Percentiles rank a stretch among this genome's conserved stretches.
Evolutionary conservation across 257 asterid species (phyloP).

Genomic region (Solanum okadae): DNA sequence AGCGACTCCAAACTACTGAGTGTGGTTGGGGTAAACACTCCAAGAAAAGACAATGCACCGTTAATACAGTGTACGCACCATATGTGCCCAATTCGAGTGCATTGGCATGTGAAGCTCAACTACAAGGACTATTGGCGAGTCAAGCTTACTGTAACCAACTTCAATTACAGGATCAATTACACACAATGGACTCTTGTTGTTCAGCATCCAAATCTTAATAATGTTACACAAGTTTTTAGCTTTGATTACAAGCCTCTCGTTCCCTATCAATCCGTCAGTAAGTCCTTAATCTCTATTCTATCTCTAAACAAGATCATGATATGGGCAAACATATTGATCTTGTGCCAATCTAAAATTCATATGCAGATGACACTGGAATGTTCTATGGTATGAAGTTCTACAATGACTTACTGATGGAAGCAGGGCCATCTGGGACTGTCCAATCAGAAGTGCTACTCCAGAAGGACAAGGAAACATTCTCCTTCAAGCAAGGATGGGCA

Average conservation of each 20-base stretch:
- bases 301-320: not conserved
- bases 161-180: slow-evolving; percentile 68
- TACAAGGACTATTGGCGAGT: slow-evolving; percentile 84
- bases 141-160: slow-evolving; percentile 69
- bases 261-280: slow-evolving; percentile 74
- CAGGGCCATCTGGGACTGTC: slow-evolving; percentile 65
- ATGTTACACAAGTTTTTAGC: slow-evolving; percentile 89
- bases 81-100: slow-evolving; percentile 87
- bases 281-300: slow-evolving; percentile 13
- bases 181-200: slow-evolving; percentile 80
- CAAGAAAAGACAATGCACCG: slow-evolving; percentile 59
- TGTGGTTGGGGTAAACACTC: slow-evolving; percentile 68
- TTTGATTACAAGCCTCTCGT: slow-evolving; percentile 79
- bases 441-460: slow-evolving; percentile 76
- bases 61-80: slow-evolving; percentile 81
- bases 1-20: slow-evolving; percentile 66
- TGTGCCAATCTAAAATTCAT: not conserved
- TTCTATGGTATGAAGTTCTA: slow-evolving; percentile 81
- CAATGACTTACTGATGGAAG: slow-evolving; percentile 82
- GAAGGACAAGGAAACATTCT: slow-evolving; percentile 61
- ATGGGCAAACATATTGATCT: not conserved
- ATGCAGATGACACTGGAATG: slow-evolving; percentile 96
- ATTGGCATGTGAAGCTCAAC: slow-evolving; percentile 83
- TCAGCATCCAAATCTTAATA: slow-evolving; percentile 91
- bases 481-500: slow-evolving; percentile 83